Evolutionary conservation across 169 alveolate genomes (phyloP), one percentile per base, ranked within the genome.

Genomic region (Plasmodium ovale): DNA sequence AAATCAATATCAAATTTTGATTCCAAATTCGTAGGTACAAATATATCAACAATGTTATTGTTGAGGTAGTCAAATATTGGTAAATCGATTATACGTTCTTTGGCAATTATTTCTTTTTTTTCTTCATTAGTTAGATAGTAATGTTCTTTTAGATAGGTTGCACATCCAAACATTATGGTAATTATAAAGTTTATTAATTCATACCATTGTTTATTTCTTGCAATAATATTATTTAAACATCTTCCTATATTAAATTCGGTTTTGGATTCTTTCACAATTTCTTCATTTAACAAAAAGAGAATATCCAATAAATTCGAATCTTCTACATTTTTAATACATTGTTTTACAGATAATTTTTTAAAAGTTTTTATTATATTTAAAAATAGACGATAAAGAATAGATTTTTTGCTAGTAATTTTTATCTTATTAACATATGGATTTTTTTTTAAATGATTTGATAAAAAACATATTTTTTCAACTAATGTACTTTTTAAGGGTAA

Each of bases 201-300:
- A 54, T 79, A 64, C 89, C 89, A 79, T 14, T 79, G 71, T 35
- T 49, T 44, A 31, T 79, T 25, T 79, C 71, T 64, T 62, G 53
- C 59, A 14, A 79, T 79, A 51, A 79, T 54, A 51, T 79, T 79
- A 79, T 79, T 79, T 79, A 79, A 10, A 51, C 89, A 79, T 35
- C 49, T 79, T 3, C 79, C 89, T 64, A 79, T 37, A 27, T 79
- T 79, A 27, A 10, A 39, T 10, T 79, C 89, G 16, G 25, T 79
- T 62, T 79, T 65, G n/a, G 89, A 79, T 79, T 79, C 89, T 54
- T 79, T 64, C 19, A 79, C 69, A 64, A 79, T 44, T 79, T 79
- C 89, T 62, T 79, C 89, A 79, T 79, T 79, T 7, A 79, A 39
- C 25, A 64, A 29, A 65, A 79, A 62, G 12, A 79, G 37, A n/a